Conservation (phyloP, 352 stramenopile genomes). For the Lagenidium sp. region DNA sequence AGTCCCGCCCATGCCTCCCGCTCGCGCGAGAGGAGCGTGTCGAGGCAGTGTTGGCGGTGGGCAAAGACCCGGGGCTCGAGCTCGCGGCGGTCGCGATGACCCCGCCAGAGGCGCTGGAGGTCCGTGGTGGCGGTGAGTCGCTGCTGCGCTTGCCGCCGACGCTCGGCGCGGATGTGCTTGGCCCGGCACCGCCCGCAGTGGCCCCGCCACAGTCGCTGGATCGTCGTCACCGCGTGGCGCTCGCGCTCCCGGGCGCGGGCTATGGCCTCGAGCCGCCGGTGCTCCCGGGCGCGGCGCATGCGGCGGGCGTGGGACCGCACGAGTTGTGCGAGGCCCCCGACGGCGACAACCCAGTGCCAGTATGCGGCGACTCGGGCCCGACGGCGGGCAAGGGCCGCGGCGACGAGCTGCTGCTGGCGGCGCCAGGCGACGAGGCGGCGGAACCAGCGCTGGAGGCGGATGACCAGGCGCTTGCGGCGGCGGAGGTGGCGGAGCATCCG, state of each 20-base stretch:
- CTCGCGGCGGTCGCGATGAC: conserved; percentile 2
- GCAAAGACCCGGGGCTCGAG: too few species aligned
- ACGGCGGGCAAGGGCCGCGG: conserved; percentile 14
- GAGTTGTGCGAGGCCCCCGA: too few species aligned
- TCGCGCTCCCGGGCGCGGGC: too few species aligned
- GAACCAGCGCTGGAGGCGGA: conserved; percentile 46
- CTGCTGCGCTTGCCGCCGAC: background rate
- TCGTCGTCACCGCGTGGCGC: too few species aligned
- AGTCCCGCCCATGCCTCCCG: background rate
- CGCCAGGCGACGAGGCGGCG: conserved; percentile 17
- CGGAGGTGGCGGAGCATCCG: conserved; percentile 31
- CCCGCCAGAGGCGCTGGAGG: background rate
- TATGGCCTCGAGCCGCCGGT: conserved; percentile 3
- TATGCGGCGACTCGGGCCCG: conserved; percentile 12
- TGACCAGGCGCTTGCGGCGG: conserved; percentile 23
- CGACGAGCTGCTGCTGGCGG: conserved; percentile 18
- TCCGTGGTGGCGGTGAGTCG: too few species aligned
- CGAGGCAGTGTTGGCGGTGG: too few species aligned
- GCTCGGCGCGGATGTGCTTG: background rate
- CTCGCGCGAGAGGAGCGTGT: background rate
- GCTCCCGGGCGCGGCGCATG: conserved; percentile 22
- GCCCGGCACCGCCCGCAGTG: background rate
- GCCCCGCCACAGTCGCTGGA: conserved; percentile 39
- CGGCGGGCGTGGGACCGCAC: too few species aligned
- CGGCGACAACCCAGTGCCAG: conserved; percentile 20